These are phyloP conservation scores for Tolypocladium endophyticum DNA, from an alignment of 2,329 filamentous ascomycete genomes.

Conservation along the genomic window DNA sequence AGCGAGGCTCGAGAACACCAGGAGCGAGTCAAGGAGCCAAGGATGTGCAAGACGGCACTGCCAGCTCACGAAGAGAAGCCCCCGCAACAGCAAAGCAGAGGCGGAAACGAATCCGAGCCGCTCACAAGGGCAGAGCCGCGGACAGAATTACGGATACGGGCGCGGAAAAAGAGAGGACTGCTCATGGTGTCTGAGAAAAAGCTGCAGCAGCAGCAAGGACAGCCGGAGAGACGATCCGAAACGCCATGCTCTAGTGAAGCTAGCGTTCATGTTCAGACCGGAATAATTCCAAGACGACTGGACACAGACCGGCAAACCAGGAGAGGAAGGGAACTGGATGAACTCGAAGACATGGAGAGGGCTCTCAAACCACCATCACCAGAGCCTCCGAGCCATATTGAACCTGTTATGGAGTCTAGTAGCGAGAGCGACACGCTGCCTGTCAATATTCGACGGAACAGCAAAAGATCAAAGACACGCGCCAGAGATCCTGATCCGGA, in stretches of 20 bases:
- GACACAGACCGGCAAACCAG: neutral
- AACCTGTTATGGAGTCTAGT: neutral
- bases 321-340: neutral
- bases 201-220: neutral
- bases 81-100: neutral
- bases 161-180: constrained; percentile 36
- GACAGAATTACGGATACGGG: constrained; percentile 35
- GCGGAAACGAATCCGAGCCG: neutral
- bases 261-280: neutral
- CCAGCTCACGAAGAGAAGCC: neutral
- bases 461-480: neutral
- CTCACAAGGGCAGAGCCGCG: constrained; percentile 15
- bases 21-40: neutral
- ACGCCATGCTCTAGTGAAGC: neutral
- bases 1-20: neutral
- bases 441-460: neutral
- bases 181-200: constrained; percentile 31
- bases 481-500: neutral
- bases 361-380: neutral
- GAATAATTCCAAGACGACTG: neutral
- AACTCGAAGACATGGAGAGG: neutral
- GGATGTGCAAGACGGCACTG: neutral
- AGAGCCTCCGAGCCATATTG: neutral
- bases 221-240: neutral
- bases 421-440: constrained; percentile 1